These are phyloP conservation scores for Sarocladium strictum DNA, from an alignment of 2,329 filamentous ascomycete species.

Conservation along the genomic window DNA sequence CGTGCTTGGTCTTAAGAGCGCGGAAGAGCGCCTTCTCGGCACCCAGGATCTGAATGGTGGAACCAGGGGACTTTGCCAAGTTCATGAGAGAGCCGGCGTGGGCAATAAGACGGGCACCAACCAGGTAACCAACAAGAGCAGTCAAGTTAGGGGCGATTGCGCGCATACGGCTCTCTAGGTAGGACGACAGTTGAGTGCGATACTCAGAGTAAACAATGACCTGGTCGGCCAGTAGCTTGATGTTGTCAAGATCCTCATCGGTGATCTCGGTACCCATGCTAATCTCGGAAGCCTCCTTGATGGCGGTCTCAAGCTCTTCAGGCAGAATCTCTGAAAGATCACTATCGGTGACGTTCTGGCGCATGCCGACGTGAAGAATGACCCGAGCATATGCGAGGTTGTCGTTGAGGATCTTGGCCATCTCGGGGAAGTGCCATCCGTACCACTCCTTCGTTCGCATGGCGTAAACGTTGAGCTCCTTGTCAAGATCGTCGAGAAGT, in stretches of 20 bases:
- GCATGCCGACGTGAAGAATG: constrained; percentile 83
- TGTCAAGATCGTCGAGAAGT: constrained; percentile 92
- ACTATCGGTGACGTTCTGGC: constrained; percentile 67
- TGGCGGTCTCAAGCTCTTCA: constrained; percentile 85
- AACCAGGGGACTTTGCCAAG: constrained; percentile 89
- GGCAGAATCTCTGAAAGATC: constrained; percentile 89
- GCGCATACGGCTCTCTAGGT: constrained; percentile 89
- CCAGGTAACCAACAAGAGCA: constrained; percentile 84
- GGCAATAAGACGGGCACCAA: constrained; percentile 90
- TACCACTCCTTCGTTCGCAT: constrained; percentile 99
- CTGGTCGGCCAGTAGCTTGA: constrained; percentile 84
- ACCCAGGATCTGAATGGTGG: constrained; percentile 95
- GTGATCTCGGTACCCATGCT: constrained; percentile 99
- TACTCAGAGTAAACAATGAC: constrained; percentile 90
- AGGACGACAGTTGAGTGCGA: constrained; percentile 78
- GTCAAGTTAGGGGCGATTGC: constrained; percentile 96
- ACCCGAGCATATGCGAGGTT: constrained; percentile 91
- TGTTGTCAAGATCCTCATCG: constrained; percentile 86
- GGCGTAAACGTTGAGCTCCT: constrained; percentile 97
- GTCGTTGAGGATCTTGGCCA: constrained; percentile 95
- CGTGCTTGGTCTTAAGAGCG: constrained; percentile 97
- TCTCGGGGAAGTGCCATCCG: constrained; percentile 98
- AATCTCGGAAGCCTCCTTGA: constrained; percentile 92
- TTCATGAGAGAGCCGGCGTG: constrained; percentile 92
- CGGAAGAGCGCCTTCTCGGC: constrained; percentile 98